phyloP scores from a whole-genome alignment of 805 yeast genomes.

The Saturnispora quitensis region DNA sequence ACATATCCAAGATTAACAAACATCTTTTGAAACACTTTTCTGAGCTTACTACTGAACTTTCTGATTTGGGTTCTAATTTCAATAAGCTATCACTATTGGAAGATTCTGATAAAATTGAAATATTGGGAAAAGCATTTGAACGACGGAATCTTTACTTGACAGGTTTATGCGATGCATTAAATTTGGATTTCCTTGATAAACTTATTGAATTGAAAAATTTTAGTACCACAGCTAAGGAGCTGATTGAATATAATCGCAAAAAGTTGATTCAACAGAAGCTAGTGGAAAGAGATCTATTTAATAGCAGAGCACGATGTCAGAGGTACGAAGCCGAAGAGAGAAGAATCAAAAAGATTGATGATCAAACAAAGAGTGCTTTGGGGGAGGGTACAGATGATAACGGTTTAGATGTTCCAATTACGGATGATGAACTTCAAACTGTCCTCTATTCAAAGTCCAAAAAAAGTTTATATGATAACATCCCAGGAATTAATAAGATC shows the following conservation, averaged over 20 bases:
- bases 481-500: constrained; percentile 29
- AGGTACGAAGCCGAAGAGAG: constrained; percentile 24
- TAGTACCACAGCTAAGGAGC: constrained; percentile 23
- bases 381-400: constrained; percentile 12
- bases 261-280: constrained; percentile 26
- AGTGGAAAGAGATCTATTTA: constrained; percentile 22
- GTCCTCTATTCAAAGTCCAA: constrained; percentile 23
- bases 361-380: constrained; percentile 20
- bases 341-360: constrained; percentile 26
- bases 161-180: constrained; percentile 26
- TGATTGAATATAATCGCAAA: constrained; percentile 28
- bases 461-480: constrained; percentile 24
- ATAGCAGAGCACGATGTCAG: constrained; percentile 19
- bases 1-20: constrained; percentile 33
- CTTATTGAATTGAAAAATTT: constrained; percentile 28
- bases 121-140: constrained; percentile 81
- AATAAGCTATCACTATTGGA: constrained; percentile 46
- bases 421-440: constrained; percentile 27
- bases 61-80: constrained; percentile 43
- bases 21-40: constrained; percentile 35
- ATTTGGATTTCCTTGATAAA: constrained; percentile 26
- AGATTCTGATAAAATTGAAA: constrained; percentile 45
- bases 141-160: constrained; percentile 48
- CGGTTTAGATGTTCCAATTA: constrained; percentile 20
- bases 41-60: constrained; percentile 40